These are phyloP conservation scores for Trichoderma polysporum DNA, from an alignment of 2,329 filamentous ascomycete genomes.

Conservation along the genomic window DNA sequence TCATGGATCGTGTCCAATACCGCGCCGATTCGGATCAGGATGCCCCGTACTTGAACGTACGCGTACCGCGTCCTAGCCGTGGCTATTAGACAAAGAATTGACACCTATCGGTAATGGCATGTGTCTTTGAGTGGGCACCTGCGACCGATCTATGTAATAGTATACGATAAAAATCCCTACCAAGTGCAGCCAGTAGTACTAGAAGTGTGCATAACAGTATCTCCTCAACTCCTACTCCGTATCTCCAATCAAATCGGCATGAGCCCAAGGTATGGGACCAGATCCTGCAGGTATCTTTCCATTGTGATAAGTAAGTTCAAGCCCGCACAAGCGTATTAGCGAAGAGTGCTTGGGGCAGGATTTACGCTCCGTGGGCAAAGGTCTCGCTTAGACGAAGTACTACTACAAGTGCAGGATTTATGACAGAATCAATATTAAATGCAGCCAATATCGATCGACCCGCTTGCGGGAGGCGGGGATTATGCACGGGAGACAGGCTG, in stretches of 20 bases:
- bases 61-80: background rate
- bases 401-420: background rate
- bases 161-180: background rate
- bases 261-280: background rate
- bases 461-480: slow-evolving; percentile 15
- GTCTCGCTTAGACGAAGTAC: background rate
- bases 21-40: background rate
- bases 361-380: slow-evolving; percentile 1
- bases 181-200: background rate
- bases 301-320: background rate
- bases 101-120: background rate
- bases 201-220: background rate
- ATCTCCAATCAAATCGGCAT: background rate
- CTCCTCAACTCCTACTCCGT: background rate
- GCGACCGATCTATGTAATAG: background rate
- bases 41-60: background rate
- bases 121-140: background rate
- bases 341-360: background rate
- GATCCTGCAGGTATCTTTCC: background rate
- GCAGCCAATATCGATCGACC: slow-evolving; percentile 21
- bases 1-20: background rate
- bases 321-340: too few relatives aligned
- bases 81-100: background rate
- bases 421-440: background rate
- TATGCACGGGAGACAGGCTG: slow-evolving; percentile 12